Conservation (phyloP, 371 early-diverging fungal species). For the Lichtheimia ramosa region DNA sequence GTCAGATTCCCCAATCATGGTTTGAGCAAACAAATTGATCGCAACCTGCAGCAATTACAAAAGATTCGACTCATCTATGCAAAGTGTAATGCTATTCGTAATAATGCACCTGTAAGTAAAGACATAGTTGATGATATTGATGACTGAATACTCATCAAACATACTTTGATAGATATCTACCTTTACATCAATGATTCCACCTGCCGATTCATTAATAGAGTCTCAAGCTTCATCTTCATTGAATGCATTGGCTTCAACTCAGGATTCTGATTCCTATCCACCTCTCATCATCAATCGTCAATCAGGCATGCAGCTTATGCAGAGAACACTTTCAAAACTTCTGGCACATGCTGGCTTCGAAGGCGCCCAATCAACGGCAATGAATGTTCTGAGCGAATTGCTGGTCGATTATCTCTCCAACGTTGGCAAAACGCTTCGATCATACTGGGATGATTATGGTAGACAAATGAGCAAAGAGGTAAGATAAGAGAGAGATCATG, state of each 20-base stretch:
- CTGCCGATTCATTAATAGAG: slow-evolving; percentile 9
- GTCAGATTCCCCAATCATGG: slow-evolving; percentile 64
- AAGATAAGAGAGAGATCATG: slow-evolving; percentile 11
- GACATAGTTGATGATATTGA: not conserved
- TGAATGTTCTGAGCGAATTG: slow-evolving; percentile 79
- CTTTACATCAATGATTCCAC: slow-evolving; percentile 25
- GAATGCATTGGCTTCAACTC: too few relatives aligned
- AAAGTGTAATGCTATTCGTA: slow-evolving; percentile 71
- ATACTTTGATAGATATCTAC: slow-evolving; percentile 28
- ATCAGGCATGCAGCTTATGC: slow-evolving; percentile 62
- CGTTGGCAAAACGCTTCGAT: slow-evolving; percentile 78
- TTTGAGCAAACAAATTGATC: slow-evolving; percentile 57
- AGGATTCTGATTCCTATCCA: slow-evolving; percentile 22
- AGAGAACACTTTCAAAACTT: slow-evolving; percentile 65
- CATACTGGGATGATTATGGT: slow-evolving; percentile 78
- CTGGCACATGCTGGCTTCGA: slow-evolving; percentile 92
- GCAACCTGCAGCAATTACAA: slow-evolving; percentile 61
- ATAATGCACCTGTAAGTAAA: slow-evolving; percentile 61
- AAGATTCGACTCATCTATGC: slow-evolving; percentile 71
- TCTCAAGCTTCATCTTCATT: not conserved
- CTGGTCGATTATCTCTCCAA: slow-evolving; percentile 76
- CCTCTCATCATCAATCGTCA: slow-evolving; percentile 50
- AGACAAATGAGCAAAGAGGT: slow-evolving; percentile 77
- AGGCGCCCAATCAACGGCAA: slow-evolving; percentile 61
- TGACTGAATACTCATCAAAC: not conserved